Evolutionary conservation across 2,329 filamentous ascomycete genomes (phyloP).

Genomic region (Fonsecaea pugnacius): DNA sequence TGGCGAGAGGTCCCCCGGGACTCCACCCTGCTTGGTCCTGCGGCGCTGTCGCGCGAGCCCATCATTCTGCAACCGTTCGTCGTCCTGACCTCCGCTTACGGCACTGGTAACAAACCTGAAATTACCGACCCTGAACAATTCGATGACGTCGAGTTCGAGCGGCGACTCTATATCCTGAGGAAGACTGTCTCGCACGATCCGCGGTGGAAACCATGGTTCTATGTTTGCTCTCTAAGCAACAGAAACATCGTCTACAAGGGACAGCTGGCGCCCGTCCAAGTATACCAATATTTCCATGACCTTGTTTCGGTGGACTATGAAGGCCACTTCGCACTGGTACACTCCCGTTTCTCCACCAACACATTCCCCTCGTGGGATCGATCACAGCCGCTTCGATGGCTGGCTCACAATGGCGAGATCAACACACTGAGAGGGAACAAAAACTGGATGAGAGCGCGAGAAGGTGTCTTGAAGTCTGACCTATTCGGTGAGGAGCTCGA

Average conservation of each 20-base stretch:
- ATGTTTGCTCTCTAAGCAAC: slow-evolving; percentile 93
- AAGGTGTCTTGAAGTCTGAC: slow-evolving; percentile 91
- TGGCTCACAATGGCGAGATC: slow-evolving; percentile 97
- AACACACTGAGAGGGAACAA: slow-evolving; percentile 97
- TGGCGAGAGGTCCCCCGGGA: slow-evolving; percentile 96
- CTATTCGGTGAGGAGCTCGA: slow-evolving; percentile 93
- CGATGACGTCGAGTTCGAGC: slow-evolving; percentile 84
- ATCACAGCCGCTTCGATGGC: slow-evolving; percentile 94
- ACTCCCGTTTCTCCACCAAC: slow-evolving; percentile 97
- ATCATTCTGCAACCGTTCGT: slow-evolving; percentile 95
- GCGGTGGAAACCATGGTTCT: slow-evolving; percentile 98
- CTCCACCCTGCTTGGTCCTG: slow-evolving; percentile 88
- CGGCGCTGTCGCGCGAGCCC: slow-evolving; percentile 90
- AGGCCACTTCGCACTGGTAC: slow-evolving; percentile 93
- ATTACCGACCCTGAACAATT: slow-evolving; percentile 77
- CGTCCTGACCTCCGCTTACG: slow-evolving; percentile 83
- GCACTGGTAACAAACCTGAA: slow-evolving; percentile 76
- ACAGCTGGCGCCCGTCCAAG: slow-evolving; percentile 89
- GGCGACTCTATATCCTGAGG: slow-evolving; percentile 89
- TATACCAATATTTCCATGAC: slow-evolving; percentile 98
- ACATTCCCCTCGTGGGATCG: slow-evolving; percentile 98
- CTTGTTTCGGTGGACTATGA: slow-evolving; percentile 96
- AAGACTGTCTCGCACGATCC: slow-evolving; percentile 95
- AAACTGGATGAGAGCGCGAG: slow-evolving; percentile 98
- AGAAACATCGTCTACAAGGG: slow-evolving; percentile 99